Evolutionary conservation across 2,329 filamentous ascomycete genomes (phyloP).

Genomic region (Aspergillus luchuensis): DNA sequence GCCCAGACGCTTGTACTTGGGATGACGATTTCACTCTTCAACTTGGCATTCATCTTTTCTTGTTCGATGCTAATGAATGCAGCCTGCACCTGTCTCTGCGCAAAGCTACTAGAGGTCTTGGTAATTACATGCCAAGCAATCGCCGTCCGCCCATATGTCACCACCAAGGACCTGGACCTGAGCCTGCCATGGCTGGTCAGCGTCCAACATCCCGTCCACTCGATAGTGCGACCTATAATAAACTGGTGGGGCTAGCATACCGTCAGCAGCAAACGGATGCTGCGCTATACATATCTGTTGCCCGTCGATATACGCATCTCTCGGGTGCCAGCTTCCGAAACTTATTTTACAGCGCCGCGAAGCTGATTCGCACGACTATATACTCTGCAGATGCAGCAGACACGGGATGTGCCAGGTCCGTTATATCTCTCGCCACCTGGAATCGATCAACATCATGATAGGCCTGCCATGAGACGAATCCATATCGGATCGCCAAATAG

Average conservation of each 20-base stretch:
- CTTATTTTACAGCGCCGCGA: conserved; percentile 14
- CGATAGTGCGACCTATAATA: conserved; percentile 12
- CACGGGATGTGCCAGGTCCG: conserved; percentile 13
- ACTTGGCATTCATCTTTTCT: background rate
- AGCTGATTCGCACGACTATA: conserved; percentile 9
- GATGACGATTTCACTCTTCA: conserved; percentile 7
- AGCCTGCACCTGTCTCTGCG: conserved; percentile 50
- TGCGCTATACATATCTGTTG: conserved; percentile 6
- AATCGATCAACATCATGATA: conserved; percentile 4
- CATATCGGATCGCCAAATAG: background rate
- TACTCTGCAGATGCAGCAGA: conserved; percentile 11
- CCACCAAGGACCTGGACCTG: conserved; percentile 22
- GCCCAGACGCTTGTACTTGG: conserved; percentile 24
- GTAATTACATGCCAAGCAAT: conserved; percentile 24
- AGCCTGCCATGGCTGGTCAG: conserved; percentile 10
- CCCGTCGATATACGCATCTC: conserved; percentile 16
- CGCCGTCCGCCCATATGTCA: conserved; percentile 23
- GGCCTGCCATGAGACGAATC: conserved; percentile 10
- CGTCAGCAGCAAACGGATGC: conserved; percentile 15
- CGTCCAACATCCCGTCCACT: conserved; percentile 13
- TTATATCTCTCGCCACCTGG: conserved; percentile 5
- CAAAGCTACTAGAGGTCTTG: conserved; percentile 45
- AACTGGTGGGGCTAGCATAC: conserved; percentile 12
- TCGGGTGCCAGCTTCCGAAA: conserved; percentile 14
- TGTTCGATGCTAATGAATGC: conserved; percentile 23